These are phyloP conservation scores for Leccinum proliferum DNA, from an alignment of 1,284 basidiomycete species.

Conservation along the genomic window DNA sequence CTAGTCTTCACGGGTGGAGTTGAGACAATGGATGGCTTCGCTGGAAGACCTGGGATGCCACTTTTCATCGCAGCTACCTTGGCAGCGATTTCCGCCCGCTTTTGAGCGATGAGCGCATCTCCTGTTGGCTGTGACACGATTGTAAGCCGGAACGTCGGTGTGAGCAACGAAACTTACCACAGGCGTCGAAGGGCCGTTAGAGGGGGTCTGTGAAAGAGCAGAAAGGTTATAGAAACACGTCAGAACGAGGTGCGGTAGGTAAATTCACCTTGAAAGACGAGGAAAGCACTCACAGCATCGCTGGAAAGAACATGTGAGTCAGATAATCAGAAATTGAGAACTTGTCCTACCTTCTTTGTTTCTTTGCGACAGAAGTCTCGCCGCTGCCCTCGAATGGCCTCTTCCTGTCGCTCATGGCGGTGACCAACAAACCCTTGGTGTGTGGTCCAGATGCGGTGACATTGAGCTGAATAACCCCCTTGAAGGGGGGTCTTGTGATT, in stretches of 20 bases:
- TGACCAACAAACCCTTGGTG: slow-evolving; percentile 4
- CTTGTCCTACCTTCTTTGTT: slow-evolving; percentile 56
- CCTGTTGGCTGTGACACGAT: slow-evolving; percentile 34
- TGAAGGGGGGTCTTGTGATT: neutral
- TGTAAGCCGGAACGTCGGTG: slow-evolving; percentile 8
- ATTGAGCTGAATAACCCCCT: neutral
- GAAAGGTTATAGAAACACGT: slow-evolving; percentile 68
- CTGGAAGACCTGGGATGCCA: slow-evolving; percentile 30
- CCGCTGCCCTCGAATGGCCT: slow-evolving; percentile 47
- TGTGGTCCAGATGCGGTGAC: neutral
- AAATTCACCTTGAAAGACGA: slow-evolving; percentile 64
- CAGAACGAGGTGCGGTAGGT: slow-evolving; percentile 42
- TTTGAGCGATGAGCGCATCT: slow-evolving; percentile 68
- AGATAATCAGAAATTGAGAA: slow-evolving; percentile 9
- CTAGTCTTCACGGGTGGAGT: slow-evolving; percentile 30
- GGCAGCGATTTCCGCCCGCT: slow-evolving; percentile 80
- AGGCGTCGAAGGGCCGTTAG: slow-evolving; percentile 40
- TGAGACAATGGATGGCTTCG: slow-evolving; percentile 18
- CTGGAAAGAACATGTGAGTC: slow-evolving; percentile 33
- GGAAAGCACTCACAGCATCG: slow-evolving; percentile 56
- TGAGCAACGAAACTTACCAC: slow-evolving; percentile 31
- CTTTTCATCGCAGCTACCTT: slow-evolving; percentile 77
- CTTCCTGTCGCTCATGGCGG: slow-evolving; percentile 44
- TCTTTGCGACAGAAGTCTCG: slow-evolving; percentile 52
- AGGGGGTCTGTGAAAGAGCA: slow-evolving; percentile 46